Percentiles rank a stretch among this genome's conserved stretches.
phyloP scores from a whole-genome alignment of 1,139 yeast species.

The Scheffersomyces lignicola region DNA sequence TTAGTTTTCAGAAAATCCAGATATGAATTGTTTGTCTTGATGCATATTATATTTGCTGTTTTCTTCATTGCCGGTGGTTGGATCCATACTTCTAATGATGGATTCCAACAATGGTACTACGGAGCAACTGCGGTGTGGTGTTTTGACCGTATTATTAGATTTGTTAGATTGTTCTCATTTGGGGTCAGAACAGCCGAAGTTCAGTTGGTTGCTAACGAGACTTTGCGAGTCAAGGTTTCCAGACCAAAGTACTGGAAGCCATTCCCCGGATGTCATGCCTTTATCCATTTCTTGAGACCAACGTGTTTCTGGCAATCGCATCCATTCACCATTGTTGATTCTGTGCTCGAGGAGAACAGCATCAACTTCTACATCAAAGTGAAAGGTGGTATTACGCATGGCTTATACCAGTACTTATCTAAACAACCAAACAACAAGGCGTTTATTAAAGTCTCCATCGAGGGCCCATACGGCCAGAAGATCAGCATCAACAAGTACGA shows the following conservation, averaged over 20 bases:
- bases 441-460: conserved; percentile 31
- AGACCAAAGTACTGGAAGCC: conserved; percentile 41
- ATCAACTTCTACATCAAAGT: conserved; percentile 40
- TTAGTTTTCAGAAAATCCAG: conserved; percentile 52
- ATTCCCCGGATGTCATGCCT: conserved; percentile 42
- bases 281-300: conserved; percentile 38
- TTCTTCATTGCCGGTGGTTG: conserved; percentile 59
- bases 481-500: conserved; percentile 48
- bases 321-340: conserved; percentile 52
- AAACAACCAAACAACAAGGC: conserved; percentile 47
- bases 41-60: conserved; percentile 60
- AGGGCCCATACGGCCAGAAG: conserved; percentile 44
- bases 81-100: conserved; percentile 51
- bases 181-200: conserved; percentile 54
- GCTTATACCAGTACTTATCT: conserved; percentile 42
- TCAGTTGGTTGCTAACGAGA: conserved; percentile 46
- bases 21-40: conserved; percentile 63
- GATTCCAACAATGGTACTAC: conserved; percentile 46
- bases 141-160: conserved; percentile 55
- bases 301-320: conserved; percentile 58
- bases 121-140: conserved; percentile 66
- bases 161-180: conserved; percentile 46
- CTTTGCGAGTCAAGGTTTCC: conserved; percentile 37
- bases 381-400: conserved; percentile 46
- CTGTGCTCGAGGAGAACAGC: conserved; percentile 27